These are phyloP conservation scores for Dryadomyces sulphureus DNA, from an alignment of 2,329 filamentous ascomycete species.

Conservation along the genomic window DNA sequence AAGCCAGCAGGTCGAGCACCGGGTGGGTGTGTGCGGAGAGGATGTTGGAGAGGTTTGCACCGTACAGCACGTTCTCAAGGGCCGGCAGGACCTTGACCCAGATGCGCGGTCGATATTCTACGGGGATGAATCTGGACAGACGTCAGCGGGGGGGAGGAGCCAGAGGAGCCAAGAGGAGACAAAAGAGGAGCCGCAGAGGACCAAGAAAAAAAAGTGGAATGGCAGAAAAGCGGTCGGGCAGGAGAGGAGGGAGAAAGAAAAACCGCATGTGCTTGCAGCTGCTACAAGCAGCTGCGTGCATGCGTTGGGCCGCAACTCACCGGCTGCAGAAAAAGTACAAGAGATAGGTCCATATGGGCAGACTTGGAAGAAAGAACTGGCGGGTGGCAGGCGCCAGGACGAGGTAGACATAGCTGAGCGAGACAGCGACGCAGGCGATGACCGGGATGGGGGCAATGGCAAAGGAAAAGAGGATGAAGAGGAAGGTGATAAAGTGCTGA, in stretches of 20 bases:
- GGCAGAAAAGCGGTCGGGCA: not conserved
- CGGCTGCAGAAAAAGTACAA: conserved; percentile 87
- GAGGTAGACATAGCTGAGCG: conserved; percentile 51
- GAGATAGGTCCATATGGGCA: conserved; percentile 74
- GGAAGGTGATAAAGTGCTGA: conserved; percentile 65
- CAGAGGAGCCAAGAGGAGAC: no score
- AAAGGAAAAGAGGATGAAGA: conserved; percentile 68
- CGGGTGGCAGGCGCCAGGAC: conserved; percentile 71
- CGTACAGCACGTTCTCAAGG: conserved; percentile 91
- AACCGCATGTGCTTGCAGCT: no score
- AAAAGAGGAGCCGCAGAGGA: no score
- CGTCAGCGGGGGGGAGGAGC: no score
- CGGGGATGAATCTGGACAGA: conserved; percentile 61
- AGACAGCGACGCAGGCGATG: conserved; percentile 58
- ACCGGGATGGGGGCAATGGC: conserved; percentile 72
- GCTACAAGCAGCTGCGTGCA: no score
- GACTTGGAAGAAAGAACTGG: conserved; percentile 81
- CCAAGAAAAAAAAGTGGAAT: not conserved
- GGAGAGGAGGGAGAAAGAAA: no score
- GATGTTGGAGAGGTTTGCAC: conserved; percentile 90
- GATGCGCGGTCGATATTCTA: conserved; percentile 79
- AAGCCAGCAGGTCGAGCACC: conserved; percentile 74
- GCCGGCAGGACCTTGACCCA: conserved; percentile 92
- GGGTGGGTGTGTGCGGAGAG: conserved; percentile 78
- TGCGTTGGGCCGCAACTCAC: conserved; percentile 35